phyloP scores from a whole-genome alignment of 2,329 filamentous ascomycete species.

The Pyrenochaeta sp. region DNA sequence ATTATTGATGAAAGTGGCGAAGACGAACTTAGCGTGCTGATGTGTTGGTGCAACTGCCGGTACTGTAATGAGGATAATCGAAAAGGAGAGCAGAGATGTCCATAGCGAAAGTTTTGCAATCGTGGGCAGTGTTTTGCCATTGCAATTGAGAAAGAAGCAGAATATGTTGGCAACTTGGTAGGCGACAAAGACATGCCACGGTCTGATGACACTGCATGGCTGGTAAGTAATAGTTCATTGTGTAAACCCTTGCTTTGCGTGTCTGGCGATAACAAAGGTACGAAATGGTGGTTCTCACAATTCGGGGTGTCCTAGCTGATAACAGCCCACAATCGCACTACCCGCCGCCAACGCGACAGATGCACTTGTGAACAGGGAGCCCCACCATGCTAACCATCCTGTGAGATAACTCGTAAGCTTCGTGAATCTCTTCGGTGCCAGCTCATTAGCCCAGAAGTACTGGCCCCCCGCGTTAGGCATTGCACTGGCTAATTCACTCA shows the following conservation, averaged over 20 bases:
- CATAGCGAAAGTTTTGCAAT: conserved; percentile 57
- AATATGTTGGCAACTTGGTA: conserved; percentile 60
- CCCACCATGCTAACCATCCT: conserved; percentile 64
- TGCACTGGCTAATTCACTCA: conserved; percentile 59
- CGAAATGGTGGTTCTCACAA: conserved; percentile 54
- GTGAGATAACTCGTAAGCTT: conserved; percentile 58
- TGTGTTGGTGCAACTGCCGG: conserved; percentile 55
- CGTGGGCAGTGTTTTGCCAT: conserved; percentile 46
- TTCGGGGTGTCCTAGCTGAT: conserved; percentile 60
- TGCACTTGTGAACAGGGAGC: conserved; percentile 62
- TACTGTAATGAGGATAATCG: conserved; percentile 59
- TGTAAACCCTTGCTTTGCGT: not conserved
- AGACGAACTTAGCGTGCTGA: conserved; percentile 59
- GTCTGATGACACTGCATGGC: conserved; percentile 37
- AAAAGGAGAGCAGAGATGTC: conserved; percentile 58
- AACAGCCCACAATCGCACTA: conserved; percentile 60
- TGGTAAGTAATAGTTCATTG: not conserved
- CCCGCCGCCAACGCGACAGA: conserved; percentile 61
- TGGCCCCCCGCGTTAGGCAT: conserved; percentile 62
- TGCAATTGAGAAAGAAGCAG: conserved; percentile 60
- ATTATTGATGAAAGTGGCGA: conserved; percentile 61
- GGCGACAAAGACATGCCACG: conserved; percentile 53
- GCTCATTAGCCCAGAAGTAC: conserved; percentile 61
- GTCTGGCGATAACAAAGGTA: not conserved
- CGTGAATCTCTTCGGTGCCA: conserved; percentile 57